Evolutionary conservation across 345 rosid species (phyloP), one percentile per base, ranked within the genome.

Genomic region (Cardamine occulta): DNA sequence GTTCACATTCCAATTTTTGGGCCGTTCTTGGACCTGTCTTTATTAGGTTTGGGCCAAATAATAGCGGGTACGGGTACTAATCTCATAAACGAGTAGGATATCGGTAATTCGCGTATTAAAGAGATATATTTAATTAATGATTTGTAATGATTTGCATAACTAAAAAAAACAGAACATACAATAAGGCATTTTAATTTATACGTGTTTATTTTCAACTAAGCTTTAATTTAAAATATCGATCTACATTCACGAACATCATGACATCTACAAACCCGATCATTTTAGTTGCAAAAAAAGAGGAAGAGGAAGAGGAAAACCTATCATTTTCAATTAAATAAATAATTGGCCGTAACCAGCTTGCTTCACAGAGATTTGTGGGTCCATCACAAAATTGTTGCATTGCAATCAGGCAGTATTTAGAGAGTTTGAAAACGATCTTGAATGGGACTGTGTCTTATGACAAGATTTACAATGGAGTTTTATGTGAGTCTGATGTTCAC

Each of bases 401-500:
- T 66, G 67, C 68, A 74, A 58, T 67, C 52, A 37, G 39, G 11
- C 28, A 39, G 28, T 67, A 68, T 40, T 7, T 52, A 68, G 47
- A 29, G 63, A 12, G 37, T 40, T 40, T 60, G 68, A 68, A 61
- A 68, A 76, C 56, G 74, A 69, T 53, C 1, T 28, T 9, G 61
- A 74, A 13, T 37, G 24, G 59, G 53, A 74, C 69, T 39, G 29
- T 71, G 54, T 62, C 21, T 29, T 17, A 62, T 61, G 79, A 61
- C 64, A 69, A 69, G 80, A 76, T 44, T 57, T 42, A 44, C 58
- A 10, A 42, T 61, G 74, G 70, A 68, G 70, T 68, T 18, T 57
- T 66, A 28, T 56, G 59, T 23, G 40, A 75, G 59, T 40, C 32
- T 68, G 53, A 68, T 58, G 61, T 74, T 59, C 79, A 74, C 79